These are phyloP conservation scores for Andrographis paniculata DNA, from an alignment of 305 asterid species.

Conservation along the genomic window DNA sequence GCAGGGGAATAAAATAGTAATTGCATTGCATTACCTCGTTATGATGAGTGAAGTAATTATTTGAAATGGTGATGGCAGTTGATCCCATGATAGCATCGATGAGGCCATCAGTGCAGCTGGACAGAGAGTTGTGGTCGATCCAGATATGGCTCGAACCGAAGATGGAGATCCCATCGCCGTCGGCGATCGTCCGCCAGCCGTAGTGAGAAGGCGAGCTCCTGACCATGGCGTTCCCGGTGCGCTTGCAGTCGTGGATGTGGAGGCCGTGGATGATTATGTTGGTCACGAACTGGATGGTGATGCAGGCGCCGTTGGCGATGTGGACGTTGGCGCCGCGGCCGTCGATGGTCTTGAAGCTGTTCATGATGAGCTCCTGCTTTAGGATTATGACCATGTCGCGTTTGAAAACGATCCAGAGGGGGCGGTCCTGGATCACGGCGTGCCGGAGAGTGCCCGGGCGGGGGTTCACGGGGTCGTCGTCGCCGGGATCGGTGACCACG, in stretches of 20 bases:
- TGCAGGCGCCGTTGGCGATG: constrained; percentile 60
- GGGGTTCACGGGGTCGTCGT: constrained; percentile 57
- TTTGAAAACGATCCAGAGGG: constrained; percentile 64
- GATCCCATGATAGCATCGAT: constrained; percentile 78
- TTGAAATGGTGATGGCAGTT: constrained; percentile 75
- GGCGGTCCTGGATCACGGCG: constrained; percentile 63
- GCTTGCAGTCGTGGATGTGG: constrained; percentile 64
- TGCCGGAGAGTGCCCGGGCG: constrained; percentile 67
- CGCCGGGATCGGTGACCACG: constrained; percentile 44
- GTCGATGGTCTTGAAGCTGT: constrained; percentile 77
- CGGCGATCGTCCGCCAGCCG: constrained; percentile 79
- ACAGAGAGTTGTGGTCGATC: constrained; percentile 62
- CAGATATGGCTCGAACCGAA: constrained; percentile 64
- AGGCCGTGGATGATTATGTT: constrained; percentile 65
- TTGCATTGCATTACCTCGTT: constrained; percentile 60
- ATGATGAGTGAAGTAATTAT: constrained; percentile 66
- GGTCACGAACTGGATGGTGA: constrained; percentile 55
- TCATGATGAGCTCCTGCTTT: constrained; percentile 68
- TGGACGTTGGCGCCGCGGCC: constrained; percentile 69
- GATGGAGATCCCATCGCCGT: constrained; percentile 68
- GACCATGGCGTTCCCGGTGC: constrained; percentile 76
- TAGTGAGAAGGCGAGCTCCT: constrained; percentile 61
- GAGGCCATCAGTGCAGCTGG: constrained; percentile 65
- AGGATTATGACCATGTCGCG: constrained; percentile 60
- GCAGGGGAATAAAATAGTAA: not conserved